These are phyloP conservation scores for Raphanus raphanistrum DNA, from an alignment of 345 rosid genomes.

Conservation along the genomic window DNA sequence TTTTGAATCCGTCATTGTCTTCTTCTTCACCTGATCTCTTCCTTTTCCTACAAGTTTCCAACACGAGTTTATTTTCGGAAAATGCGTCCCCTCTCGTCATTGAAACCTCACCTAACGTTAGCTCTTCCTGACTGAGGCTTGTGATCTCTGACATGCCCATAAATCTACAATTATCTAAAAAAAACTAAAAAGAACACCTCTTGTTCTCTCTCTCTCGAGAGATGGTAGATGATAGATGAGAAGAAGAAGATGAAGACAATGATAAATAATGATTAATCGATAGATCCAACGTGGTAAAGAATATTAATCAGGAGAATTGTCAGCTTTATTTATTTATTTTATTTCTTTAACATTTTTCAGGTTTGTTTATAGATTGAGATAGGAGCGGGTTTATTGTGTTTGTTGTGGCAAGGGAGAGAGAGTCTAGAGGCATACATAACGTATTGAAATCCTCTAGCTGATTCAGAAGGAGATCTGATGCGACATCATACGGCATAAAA, in stretches of 20 bases:
- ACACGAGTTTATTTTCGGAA: constrained; percentile 17
- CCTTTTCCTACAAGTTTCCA: constrained; percentile 30
- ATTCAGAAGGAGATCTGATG: constrained; percentile 12
- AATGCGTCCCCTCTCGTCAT: constrained; percentile 2
- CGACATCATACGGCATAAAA: not conserved
- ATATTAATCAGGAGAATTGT: constrained; percentile 39
- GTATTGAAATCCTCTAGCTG: constrained; percentile 22
- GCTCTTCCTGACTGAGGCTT: constrained; percentile 6
- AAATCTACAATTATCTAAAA: not conserved
- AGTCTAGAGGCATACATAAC: constrained; percentile 37
- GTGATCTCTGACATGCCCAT: constrained; percentile 16
- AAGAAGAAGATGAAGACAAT: not conserved
- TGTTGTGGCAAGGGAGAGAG: constrained; percentile 20
- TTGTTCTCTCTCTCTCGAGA: constrained; percentile 4
- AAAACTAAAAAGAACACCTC: not conserved
- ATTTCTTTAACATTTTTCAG: constrained; percentile 23
- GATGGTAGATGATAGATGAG: not conserved
- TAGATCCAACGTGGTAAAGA: constrained; percentile 42
- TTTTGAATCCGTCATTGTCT: constrained; percentile 36
- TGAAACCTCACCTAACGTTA: not conserved
- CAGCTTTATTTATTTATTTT: constrained; percentile 28
- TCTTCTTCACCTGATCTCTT: constrained; percentile 28
- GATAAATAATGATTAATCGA: constrained; percentile 25
- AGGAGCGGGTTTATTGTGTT: constrained; percentile 28
- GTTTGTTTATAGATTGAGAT: constrained; percentile 22